Conservation (phyloP, 2,329 filamentous ascomycete species). For the Ophiostoma sp. region DNA sequence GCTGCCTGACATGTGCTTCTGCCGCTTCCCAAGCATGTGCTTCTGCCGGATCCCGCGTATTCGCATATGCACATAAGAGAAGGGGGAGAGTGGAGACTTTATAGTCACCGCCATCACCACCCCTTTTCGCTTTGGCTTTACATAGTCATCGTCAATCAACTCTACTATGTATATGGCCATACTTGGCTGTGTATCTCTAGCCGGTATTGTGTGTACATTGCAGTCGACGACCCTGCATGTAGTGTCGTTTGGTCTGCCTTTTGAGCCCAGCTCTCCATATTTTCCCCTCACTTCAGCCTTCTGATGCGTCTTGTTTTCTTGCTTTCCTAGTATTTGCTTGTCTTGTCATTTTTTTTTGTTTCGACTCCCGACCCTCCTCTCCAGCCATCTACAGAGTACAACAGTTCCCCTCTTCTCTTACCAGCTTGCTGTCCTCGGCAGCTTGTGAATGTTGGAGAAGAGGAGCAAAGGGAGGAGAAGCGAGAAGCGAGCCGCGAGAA, state of each 20-base stretch:
- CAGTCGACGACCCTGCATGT: background rate
- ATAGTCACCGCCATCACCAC: slow-evolving; percentile 3
- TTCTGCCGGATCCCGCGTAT: slow-evolving; percentile 15
- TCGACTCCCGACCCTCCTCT: background rate
- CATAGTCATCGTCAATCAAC: background rate
- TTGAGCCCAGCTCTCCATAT: background rate
- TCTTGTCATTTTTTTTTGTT: background rate
- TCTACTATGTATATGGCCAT: background rate
- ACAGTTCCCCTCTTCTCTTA: background rate
- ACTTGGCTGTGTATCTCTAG: background rate
- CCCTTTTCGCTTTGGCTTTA: background rate
- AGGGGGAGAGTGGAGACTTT: background rate
- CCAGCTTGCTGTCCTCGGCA: slow-evolving; percentile 2
- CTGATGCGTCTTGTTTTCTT: background rate
- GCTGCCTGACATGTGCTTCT: slow-evolving; percentile 12
- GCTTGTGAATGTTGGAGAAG: slow-evolving; percentile 12
- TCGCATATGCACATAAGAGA: slow-evolving; percentile 8
- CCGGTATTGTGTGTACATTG: too few relatives aligned
- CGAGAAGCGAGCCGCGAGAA: background rate
- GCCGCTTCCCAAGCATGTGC: background rate
- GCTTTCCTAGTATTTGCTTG: background rate
- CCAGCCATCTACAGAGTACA: background rate
- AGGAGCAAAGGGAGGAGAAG: background rate
- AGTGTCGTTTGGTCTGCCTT: background rate
- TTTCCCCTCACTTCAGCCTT: slow-evolving; percentile 9